phyloP scores from a whole-genome alignment of 306 rosid species.

The Dalbergia cultrata region DNA sequence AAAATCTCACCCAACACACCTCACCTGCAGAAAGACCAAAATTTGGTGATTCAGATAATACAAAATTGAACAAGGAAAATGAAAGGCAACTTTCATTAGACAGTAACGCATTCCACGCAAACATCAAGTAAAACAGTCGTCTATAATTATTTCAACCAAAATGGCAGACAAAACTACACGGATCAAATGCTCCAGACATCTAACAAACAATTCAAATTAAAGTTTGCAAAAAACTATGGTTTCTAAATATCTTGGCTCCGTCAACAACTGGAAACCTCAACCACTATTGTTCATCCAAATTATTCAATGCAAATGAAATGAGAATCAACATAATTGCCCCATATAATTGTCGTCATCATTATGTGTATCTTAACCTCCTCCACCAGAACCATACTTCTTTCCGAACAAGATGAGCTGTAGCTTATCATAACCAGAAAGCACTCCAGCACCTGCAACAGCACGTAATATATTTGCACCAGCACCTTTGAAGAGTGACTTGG shows the following conservation, averaged over 20 bases:
- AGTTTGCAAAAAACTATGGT: constrained; percentile 40
- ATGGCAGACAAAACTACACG: constrained; percentile 12
- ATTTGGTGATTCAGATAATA: too few relatives aligned
- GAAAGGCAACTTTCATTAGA: constrained; percentile 3
- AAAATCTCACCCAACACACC: too few relatives aligned
- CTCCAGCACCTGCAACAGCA: constrained; percentile 88
- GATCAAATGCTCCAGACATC: constrained; percentile 4
- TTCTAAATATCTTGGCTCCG: constrained; percentile 33
- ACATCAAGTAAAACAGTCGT: constrained; percentile 4
- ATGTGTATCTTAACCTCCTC: constrained; percentile 65
- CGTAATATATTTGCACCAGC: constrained; percentile 85
- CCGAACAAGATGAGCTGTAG: constrained; percentile 72
- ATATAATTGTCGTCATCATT: constrained; percentile 37
- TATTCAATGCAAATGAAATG: constrained; percentile 49
- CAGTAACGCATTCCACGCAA: not conserved
- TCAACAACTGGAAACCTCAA: constrained; percentile 23
- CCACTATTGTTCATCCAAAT: constrained; percentile 41
- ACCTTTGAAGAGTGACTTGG: constrained; percentile 86
- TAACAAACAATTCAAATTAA: constrained; percentile 42
- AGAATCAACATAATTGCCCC: constrained; percentile 38
- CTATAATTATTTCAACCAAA: constrained; percentile 25
- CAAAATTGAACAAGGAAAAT: not conserved
- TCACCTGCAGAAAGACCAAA: too few relatives aligned
- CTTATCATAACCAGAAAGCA: constrained; percentile 81
- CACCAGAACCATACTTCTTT: constrained; percentile 87